Conservation (phyloP, 139 green algal genomes). For the Chlamydomonas incerta region DNA sequence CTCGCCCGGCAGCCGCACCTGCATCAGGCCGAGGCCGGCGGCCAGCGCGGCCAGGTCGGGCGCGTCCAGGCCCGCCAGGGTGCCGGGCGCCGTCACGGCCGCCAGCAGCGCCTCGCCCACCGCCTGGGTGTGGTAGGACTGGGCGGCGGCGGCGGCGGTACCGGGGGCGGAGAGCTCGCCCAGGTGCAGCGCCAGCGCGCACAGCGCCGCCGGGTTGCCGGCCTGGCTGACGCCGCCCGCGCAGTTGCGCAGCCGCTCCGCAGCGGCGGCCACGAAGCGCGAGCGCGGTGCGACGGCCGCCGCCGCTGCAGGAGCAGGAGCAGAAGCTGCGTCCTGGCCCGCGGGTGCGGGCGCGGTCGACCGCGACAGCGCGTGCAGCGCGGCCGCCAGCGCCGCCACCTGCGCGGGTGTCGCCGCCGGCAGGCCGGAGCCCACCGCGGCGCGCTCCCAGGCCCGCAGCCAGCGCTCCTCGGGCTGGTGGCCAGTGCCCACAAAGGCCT, state of each 20-base stretch:
- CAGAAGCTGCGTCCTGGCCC: no score
- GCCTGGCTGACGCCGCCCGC: neutral
- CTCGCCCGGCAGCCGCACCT: slow-evolving; percentile 2
- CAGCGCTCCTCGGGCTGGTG: neutral
- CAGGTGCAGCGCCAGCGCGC: slow-evolving; percentile 11
- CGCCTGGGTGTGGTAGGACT: no score
- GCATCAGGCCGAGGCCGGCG: neutral
- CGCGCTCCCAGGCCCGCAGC: slow-evolving; percentile 6
- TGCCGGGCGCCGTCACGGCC: neutral
- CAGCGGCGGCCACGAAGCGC: neutral
- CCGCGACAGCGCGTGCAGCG: neutral
- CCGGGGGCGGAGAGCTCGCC: neutral
- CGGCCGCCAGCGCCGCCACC: neutral
- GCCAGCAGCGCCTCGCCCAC: slow-evolving; percentile 27
- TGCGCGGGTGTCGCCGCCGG: neutral
- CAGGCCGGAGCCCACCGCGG: neutral
- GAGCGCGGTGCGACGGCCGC: neutral
- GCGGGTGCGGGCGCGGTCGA: neutral
- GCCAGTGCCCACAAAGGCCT: slow-evolving; percentile 2
- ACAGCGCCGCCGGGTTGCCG: neutral
- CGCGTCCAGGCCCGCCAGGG: slow-evolving; percentile 15
- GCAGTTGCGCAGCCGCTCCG: neutral
- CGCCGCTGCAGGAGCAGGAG: neutral
- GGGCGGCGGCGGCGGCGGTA: no score
- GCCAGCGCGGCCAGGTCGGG: slow-evolving; percentile 18